Percentiles rank a stretch among this genome's conserved stretches.
phyloP scores from a whole-genome alignment of 192 early-diverging fungal genomes.

The Radiomyces spectabilis region DNA sequence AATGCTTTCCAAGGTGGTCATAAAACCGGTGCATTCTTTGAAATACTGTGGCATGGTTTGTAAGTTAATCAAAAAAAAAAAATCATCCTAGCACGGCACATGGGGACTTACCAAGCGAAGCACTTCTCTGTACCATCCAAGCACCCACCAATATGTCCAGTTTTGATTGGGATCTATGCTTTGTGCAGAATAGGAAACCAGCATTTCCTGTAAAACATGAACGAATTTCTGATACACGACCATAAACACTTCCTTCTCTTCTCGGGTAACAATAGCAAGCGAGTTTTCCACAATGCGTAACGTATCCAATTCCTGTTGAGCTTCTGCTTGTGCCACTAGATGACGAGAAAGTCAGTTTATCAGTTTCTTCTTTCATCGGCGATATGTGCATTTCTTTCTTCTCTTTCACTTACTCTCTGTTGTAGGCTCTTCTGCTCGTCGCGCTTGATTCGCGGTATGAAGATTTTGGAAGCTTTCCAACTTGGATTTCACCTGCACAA shows the following conservation, averaged over 20 bases:
- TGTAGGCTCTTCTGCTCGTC: constrained; percentile 14
- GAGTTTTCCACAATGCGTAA: constrained; percentile 53
- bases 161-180: constrained; percentile 18
- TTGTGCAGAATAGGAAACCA: constrained; percentile 13
- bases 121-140: constrained; percentile 54
- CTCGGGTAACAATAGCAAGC: constrained; percentile 58
- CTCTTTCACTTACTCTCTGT: constrained; percentile 10
- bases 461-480: constrained; percentile 27
- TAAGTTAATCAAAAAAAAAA: no score
- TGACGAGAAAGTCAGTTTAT: no score
- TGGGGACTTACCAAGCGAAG: constrained; percentile 51
- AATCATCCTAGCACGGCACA: not conserved
- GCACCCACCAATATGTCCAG: constrained; percentile 52
- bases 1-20: constrained; percentile 51
- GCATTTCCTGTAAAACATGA: constrained; percentile 35
- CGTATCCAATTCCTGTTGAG: constrained; percentile 36
- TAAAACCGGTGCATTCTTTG: constrained; percentile 41
- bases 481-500: constrained; percentile 57
- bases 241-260: constrained; percentile 80
- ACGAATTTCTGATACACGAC: constrained; percentile 61
- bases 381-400: not conserved
- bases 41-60: no score
- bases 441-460: constrained; percentile 18
- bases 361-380: no score
- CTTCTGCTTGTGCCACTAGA: constrained; percentile 18